Evolutionary conservation across 768 basidiomycete species (phyloP), one percentile per base, ranked within the genome.

Genomic region (Lactarius quietus): DNA sequence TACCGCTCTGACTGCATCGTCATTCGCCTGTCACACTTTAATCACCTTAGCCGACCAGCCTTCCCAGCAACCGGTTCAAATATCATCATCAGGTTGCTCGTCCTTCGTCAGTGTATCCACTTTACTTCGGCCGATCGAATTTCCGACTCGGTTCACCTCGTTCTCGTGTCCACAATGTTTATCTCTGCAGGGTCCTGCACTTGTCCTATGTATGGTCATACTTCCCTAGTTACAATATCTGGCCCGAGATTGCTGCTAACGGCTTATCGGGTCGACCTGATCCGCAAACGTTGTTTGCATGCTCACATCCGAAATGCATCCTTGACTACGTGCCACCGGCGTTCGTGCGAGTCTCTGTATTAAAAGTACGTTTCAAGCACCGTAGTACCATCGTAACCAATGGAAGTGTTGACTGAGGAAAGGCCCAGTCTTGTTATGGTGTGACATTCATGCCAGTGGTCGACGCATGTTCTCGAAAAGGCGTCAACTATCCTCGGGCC

Each of bases 401-500:
- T 58, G 57, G 51, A 63, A 51, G 38, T 39, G 48, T 28, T 20
- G 29, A 53, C 38, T 17, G 33, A 33, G 45, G 33, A 15, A 29
- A 33, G 15, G 4, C 33, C 45, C 15, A 20, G 15, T 31, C 18
- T 51, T 43, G 29, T 10, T 31, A 26, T 43, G 23, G 17, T 20
- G 23, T 41, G 36, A 41, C 51, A 43, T 26, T 35, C 63, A 53
- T 57, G 20, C 33, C 33, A 18, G 26, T 57, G 14, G 35, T 59
- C 45, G 41, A 18, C 23, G 36, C 33, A 54, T 8, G 33, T n/a
- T 29, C 51, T 35, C 41, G 18, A 41, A 29, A 41, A 45, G 64
- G 28, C 55, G 14, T 28, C 43, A 36, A 23, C 52, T 59, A 48
- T 56, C 59, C 38, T 66, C 65, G 65, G 60, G 28, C 56, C 65